Conservation (phyloP, 148 eudicot species). For the Pouteria glomerata region DNA sequence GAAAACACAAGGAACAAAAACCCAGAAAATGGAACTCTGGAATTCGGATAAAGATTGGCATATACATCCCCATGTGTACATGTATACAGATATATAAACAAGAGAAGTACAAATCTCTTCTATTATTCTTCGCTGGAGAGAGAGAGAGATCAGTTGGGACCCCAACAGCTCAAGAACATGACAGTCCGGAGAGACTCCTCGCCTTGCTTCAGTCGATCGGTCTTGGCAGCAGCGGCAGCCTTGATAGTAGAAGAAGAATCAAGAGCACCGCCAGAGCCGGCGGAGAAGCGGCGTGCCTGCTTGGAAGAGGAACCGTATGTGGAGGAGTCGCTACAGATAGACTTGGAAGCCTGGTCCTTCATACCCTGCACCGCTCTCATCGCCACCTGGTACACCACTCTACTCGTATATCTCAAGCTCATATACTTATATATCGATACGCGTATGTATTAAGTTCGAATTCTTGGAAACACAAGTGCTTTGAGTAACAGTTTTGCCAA, state of each 20-base stretch:
- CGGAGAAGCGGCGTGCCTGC: slow-evolving; percentile 6
- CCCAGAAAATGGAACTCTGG: no score
- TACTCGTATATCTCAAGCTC: slow-evolving; percentile 11
- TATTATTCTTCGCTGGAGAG: no score
- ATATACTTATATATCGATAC: not conserved
- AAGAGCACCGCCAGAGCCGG: slow-evolving; percentile 9
- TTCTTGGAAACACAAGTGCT: no score
- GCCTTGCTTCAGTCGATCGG: slow-evolving; percentile 13
- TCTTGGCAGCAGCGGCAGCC: not conserved
- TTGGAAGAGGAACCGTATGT: slow-evolving; percentile 14
- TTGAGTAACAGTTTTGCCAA: no score
- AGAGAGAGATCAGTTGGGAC: no score
- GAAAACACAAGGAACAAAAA: no score
- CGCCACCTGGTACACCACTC: slow-evolving; percentile 9
- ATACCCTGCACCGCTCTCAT: slow-evolving; percentile 17
- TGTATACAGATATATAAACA: no score
- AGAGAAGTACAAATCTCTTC: no score
- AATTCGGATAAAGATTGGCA: no score
- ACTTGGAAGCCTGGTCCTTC: slow-evolving; percentile 13
- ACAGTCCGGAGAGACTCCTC: slow-evolving; percentile 39
- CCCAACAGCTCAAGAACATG: slow-evolving; percentile 54
- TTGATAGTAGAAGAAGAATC: slow-evolving; percentile 7
- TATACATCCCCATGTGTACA: no score
- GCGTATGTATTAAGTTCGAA: no score
- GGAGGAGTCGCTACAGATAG: not conserved